phyloP scores from a whole-genome alignment of 345 rosid species.

The Eucalyptus pauciflora region DNA sequence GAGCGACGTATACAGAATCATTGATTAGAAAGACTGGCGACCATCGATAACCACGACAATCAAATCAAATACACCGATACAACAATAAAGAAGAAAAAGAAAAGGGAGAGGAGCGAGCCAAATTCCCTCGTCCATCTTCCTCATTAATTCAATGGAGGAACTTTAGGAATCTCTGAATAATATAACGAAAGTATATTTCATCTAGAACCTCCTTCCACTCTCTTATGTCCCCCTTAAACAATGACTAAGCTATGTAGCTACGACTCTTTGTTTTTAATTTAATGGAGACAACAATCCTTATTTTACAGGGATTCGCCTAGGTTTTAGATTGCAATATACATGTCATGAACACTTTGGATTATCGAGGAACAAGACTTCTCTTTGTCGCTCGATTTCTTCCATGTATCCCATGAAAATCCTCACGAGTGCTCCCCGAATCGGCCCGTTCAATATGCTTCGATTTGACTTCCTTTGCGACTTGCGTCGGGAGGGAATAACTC shows the following conservation, averaged over 20 bases:
- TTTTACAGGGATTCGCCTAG: not conserved
- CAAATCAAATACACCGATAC: not conserved
- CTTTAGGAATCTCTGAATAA: not conserved
- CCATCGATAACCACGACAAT: not conserved
- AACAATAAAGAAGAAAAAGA: not conserved
- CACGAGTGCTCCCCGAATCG: not conserved
- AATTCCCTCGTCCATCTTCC: not conserved
- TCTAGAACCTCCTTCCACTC: not conserved
- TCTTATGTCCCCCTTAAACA: not conserved
- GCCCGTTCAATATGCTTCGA: not conserved
- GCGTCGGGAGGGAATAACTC: not conserved
- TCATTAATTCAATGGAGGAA: not conserved
- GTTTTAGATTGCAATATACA: not conserved
- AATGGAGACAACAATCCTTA: constrained; percentile 34
- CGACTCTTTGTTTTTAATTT: not conserved
- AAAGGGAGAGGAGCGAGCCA: not conserved
- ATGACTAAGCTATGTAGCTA: not conserved
- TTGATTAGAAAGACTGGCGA: not conserved
- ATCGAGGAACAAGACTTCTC: not conserved
- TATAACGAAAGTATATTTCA: not conserved
- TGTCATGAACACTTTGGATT: not conserved
- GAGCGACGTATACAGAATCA: not conserved
- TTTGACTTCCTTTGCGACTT: not conserved
- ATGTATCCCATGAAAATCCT: not conserved
- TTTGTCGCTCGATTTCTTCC: not conserved